phyloP scores from a whole-genome alignment of 179 eudicot species.

The Corrigiola litoralis region DNA sequence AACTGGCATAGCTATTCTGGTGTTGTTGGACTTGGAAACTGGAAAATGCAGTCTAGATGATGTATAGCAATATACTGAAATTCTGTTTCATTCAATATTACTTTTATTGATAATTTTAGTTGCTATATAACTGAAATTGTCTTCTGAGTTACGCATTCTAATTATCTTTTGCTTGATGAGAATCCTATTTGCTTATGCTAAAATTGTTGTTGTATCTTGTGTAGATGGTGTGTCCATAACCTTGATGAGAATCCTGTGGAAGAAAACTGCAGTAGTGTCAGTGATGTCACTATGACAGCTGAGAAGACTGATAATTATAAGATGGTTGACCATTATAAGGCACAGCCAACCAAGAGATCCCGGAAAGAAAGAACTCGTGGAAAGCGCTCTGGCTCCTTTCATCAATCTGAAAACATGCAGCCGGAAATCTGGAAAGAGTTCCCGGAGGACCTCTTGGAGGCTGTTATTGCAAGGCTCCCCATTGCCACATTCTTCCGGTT shows the following conservation, averaged over 20 bases:
- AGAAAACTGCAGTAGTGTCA: slow-evolving; percentile 44
- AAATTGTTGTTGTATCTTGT: not conserved
- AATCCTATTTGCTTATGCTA: slow-evolving; percentile 1
- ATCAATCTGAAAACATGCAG: slow-evolving; percentile 47
- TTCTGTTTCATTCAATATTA: not conserved
- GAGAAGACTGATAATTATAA: slow-evolving; percentile 41
- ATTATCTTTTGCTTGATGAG: not conserved
- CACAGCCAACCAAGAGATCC: slow-evolving; percentile 61
- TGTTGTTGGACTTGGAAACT: not conserved
- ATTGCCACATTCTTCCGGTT: slow-evolving; percentile 71
- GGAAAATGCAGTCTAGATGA: slow-evolving; percentile 8
- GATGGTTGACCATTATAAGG: slow-evolving; percentile 60
- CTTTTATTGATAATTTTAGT: not conserved
- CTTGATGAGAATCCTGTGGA: slow-evolving; percentile 45
- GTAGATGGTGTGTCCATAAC: slow-evolving; percentile 57
- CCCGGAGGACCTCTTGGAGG: slow-evolving; percentile 83
- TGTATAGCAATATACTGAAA: not conserved
- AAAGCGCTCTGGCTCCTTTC: slow-evolving; percentile 22
- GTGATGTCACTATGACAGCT: slow-evolving; percentile 35
- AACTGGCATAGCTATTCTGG: not conserved
- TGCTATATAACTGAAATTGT: not conserved
- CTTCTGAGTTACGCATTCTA: not conserved
- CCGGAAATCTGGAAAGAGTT: slow-evolving; percentile 73
- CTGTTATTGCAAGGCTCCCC: slow-evolving; percentile 83
- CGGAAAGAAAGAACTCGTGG: slow-evolving; percentile 52